A percentile compares a stretch with the other conserved stretches of the same genome.
These are phyloP conservation scores for Scenedesmus sp. DNA, from an alignment of 163 green algal genomes.

Conservation along the genomic window DNA sequence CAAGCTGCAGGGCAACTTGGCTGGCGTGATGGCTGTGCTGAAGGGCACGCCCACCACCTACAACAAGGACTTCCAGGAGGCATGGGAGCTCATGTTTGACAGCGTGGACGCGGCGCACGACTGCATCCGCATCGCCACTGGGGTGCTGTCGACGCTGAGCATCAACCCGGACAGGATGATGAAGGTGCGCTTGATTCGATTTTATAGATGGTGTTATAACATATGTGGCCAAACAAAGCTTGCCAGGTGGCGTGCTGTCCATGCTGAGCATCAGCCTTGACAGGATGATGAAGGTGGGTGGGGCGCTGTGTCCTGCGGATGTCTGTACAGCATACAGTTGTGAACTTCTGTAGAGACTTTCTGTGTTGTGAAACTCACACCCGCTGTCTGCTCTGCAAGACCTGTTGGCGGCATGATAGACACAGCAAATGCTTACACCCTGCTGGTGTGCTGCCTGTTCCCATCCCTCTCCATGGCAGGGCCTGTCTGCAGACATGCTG, in stretches of 20 bases:
- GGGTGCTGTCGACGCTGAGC: conserved; percentile 91
- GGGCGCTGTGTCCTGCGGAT: not conserved
- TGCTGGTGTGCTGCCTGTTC: not conserved
- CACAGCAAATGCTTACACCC: not conserved
- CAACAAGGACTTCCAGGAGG: conserved; percentile 99
- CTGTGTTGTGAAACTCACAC: too few species aligned
- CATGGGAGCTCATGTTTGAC: conserved; percentile 97
- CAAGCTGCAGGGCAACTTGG: conserved; percentile 91
- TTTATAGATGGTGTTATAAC: not conserved
- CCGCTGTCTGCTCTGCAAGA: too few species aligned
- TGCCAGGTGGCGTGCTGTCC: conserved; percentile 80
- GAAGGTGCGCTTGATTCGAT: conserved; percentile 47
- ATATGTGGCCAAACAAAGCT: not conserved
- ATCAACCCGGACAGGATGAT: conserved; percentile 91
- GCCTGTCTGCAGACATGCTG: conserved; percentile 96
- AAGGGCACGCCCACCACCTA: conserved; percentile 99
- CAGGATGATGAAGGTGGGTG: conserved; percentile 75
- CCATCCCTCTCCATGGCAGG: conserved; percentile 42
- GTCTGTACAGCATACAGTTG: too few species aligned
- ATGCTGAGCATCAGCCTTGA: conserved; percentile 92
- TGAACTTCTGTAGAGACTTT: too few species aligned
- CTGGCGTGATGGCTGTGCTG: conserved; percentile 89
- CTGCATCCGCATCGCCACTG: conserved; percentile 93
- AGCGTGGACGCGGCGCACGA: conserved; percentile 93
- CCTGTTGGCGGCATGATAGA: not conserved